Conservation (phyloP, 73 alveolate genomes). For the Symbiodinium pilosum region DNA sequence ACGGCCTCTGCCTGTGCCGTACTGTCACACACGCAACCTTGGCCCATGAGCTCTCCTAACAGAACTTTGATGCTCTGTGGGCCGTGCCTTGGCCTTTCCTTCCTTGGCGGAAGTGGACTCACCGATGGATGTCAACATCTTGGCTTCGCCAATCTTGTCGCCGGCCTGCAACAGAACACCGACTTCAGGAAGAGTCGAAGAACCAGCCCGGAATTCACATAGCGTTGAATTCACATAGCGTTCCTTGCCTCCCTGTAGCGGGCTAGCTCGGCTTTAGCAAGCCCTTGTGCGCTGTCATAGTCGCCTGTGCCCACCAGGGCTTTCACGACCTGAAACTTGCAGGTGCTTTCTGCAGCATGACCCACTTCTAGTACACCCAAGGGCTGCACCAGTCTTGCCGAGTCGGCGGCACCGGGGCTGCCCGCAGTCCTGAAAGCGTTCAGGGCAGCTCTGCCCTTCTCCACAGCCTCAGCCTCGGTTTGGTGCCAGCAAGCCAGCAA, state of each 20-base stretch:
- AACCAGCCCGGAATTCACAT: neutral
- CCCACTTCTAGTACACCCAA: neutral
- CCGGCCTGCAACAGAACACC: slow-evolving; percentile 18
- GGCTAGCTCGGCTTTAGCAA: slow-evolving; percentile 58
- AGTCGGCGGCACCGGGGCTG: slow-evolving; percentile 19
- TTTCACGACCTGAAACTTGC: slow-evolving; percentile 43
- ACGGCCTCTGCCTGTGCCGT: slow-evolving; percentile 58
- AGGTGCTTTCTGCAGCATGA: neutral
- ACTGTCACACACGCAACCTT: too few relatives aligned
- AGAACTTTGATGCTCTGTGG: too few relatives aligned
- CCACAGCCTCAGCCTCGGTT: slow-evolving; percentile 61
- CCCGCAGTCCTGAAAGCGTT: slow-evolving; percentile 23
- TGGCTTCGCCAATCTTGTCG: slow-evolving; percentile 65
- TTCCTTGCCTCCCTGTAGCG: slow-evolving; percentile 27
- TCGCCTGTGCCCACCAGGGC: slow-evolving; percentile 31
- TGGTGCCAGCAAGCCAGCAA: neutral
- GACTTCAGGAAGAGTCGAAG: neutral
- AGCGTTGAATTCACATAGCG: neutral
- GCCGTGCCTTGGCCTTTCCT: slow-evolving; percentile 81
- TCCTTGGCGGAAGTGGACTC: slow-evolving; percentile 57
- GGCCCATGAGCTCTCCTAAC: too few relatives aligned
- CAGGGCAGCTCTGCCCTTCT: slow-evolving; percentile 56
- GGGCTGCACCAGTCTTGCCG: slow-evolving; percentile 31
- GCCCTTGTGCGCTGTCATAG: slow-evolving; percentile 31
- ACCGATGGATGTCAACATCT: slow-evolving; percentile 66